These are phyloP conservation scores for Drosera capensis DNA, from an alignment of 148 eudicot genomes.

Conservation along the genomic window DNA sequence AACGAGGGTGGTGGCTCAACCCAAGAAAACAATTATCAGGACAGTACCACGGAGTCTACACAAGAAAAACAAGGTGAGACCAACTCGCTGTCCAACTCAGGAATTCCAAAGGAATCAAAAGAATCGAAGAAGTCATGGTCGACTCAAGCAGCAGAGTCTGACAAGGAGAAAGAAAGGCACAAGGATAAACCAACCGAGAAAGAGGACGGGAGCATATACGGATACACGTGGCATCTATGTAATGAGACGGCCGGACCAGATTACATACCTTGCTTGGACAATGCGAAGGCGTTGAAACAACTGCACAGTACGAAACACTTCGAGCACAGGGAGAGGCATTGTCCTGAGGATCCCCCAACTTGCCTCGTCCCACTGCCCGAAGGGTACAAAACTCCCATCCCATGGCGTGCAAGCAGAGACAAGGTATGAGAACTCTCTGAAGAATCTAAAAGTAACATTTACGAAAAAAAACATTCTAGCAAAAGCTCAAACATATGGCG, in stretches of 20 bases:
- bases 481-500: too few relatives aligned
- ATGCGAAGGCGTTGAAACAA: constrained; percentile 32
- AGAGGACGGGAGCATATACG: constrained; percentile 10
- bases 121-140: constrained; percentile 59
- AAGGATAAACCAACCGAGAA: constrained; percentile 18
- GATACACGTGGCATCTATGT: constrained; percentile 37
- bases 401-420: constrained; percentile 68
- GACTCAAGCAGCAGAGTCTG: constrained; percentile 63
- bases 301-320: constrained; percentile 38
- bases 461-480: not conserved
- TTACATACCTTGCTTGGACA: constrained; percentile 72
- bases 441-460: not conserved
- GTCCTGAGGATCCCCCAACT: constrained; percentile 47
- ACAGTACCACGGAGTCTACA: constrained; percentile 6
- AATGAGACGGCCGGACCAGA: constrained; percentile 66
- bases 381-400: constrained; percentile 41
- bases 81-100: constrained; percentile 24
- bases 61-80: constrained; percentile 16
- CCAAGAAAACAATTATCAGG: constrained; percentile 6
- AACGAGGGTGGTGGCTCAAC: not conserved
- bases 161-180: constrained; percentile 45
- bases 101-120: constrained; percentile 64
- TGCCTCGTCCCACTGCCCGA: constrained; percentile 58
- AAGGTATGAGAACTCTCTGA: constrained; percentile 23
- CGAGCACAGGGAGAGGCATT: constrained; percentile 67